Percentiles rank a stretch among this genome's conserved stretches.
phyloP scores from a whole-genome alignment of 176 grass and related monocot genomes.

The Paspalum vaginatum region DNA sequence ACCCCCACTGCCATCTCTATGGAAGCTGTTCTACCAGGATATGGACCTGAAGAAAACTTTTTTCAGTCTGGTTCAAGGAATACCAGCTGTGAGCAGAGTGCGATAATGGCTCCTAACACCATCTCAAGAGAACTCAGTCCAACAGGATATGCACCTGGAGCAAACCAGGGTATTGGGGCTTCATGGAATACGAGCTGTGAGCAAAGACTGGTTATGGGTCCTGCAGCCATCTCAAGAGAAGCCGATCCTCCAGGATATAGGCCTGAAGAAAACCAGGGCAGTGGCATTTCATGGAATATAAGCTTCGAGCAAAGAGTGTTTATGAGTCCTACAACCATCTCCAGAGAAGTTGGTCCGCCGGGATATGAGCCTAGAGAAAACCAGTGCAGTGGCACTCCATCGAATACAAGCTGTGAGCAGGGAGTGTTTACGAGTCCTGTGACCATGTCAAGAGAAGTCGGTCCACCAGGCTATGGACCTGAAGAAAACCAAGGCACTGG shows the following conservation, averaged over 20 bases:
- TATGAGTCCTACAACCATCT: not conserved
- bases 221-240: not conserved
- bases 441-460: constrained; percentile 12
- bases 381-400: not conserved
- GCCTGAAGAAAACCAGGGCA: not conserved
- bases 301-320: constrained; percentile 2
- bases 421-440: not conserved
- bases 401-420: constrained; percentile 6
- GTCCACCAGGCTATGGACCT: constrained; percentile 18
- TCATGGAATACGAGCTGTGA: constrained; percentile 2
- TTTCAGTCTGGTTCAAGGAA: constrained; percentile 24
- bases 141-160: constrained; percentile 17
- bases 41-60: constrained; percentile 25
- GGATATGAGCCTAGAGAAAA: not conserved
- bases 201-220: not conserved
- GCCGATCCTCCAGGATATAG: constrained; percentile 13
- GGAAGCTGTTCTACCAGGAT: constrained; percentile 26
- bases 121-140: constrained; percentile 9
- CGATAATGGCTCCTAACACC: not conserved
- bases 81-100: constrained; percentile 26
- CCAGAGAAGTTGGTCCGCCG: not conserved
- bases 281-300: not conserved
- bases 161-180: not conserved
- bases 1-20: constrained; percentile 29
- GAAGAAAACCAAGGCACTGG: constrained; percentile 27